Conservation (phyloP, 2,329 filamentous ascomycete genomes). For the Fusarium coicis region DNA sequence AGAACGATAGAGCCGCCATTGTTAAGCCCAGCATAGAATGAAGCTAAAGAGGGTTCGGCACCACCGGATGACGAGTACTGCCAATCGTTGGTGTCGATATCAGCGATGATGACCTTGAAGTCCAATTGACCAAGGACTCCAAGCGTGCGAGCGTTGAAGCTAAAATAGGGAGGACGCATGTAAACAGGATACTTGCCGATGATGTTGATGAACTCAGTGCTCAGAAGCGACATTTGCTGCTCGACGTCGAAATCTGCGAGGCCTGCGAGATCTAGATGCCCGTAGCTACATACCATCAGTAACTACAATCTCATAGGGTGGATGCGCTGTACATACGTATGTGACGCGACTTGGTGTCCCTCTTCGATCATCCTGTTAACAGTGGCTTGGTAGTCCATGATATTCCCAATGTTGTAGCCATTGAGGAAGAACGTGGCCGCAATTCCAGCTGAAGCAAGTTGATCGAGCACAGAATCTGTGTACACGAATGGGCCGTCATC, state of each 20-base stretch:
- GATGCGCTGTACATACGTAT: background rate
- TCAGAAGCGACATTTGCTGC: slow-evolving; percentile 14
- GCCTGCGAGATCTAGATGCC: slow-evolving; percentile 8
- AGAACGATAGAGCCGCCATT: slow-evolving; percentile 22
- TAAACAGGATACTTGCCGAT: slow-evolving; percentile 23
- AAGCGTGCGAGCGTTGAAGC: slow-evolving; percentile 14
- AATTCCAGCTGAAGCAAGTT: slow-evolving; percentile 12
- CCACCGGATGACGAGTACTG: slow-evolving; percentile 5
- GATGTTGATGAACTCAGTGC: background rate
- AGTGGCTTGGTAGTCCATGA: slow-evolving; percentile 12
- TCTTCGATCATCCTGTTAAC: slow-evolving; percentile 8
- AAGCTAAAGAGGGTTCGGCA: background rate
- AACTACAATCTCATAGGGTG: fast-evolving
- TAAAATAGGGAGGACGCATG: slow-evolving; percentile 26
- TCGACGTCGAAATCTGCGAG: slow-evolving; percentile 5
- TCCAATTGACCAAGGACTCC: slow-evolving; percentile 2
- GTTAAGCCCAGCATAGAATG: background rate
- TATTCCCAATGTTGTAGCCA: slow-evolving; percentile 6
- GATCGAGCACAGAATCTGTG: slow-evolving; percentile 20
- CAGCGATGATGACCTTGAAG: slow-evolving; percentile 27
- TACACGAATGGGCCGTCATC: slow-evolving; percentile 16
- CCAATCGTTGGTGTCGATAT: slow-evolving; percentile 28
- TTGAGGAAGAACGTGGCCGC: slow-evolving; percentile 19
- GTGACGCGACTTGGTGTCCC: slow-evolving; percentile 19
- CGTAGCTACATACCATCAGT: background rate